Conservation (phyloP, 108 stramenopile genomes). For the Mediolabrus comicus region DNA sequence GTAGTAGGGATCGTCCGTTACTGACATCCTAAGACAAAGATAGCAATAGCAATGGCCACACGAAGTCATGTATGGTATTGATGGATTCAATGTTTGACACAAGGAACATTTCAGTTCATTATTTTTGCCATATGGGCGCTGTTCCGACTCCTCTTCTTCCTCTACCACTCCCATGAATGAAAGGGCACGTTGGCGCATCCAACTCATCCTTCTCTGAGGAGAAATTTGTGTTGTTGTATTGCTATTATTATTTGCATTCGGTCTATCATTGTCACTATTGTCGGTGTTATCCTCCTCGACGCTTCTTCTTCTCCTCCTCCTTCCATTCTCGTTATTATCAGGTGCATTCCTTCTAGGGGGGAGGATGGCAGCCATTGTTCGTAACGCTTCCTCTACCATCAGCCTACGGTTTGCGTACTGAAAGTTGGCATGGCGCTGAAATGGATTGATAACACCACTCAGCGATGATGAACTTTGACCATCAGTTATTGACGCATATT, state of each 20-base stretch:
- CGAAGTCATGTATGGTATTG: conserved; percentile 42
- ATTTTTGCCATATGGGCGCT: not conserved
- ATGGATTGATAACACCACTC: not conserved
- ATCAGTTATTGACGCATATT: conserved; percentile 22
- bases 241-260: not conserved
- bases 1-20: conserved; percentile 44
- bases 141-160: conserved; percentile 13
- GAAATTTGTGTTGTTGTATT: not conserved
- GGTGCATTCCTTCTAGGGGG: conserved; percentile 17
- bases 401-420: conserved; percentile 48
- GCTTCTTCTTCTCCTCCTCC: not conserved
- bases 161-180: conserved; percentile 45
- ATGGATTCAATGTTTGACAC: conserved; percentile 33
- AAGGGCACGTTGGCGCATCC: conserved; percentile 32
- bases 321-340: not conserved
- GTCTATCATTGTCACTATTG: not conserved
- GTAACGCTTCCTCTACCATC: conserved; percentile 40
- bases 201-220: not conserved
- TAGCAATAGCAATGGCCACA: conserved; percentile 51
- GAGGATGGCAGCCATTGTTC: conserved; percentile 26
- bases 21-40: conserved; percentile 37
- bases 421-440: conserved; percentile 48
- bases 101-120: conserved; percentile 22
- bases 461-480: not conserved
- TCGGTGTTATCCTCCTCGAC: not conserved